These are phyloP conservation scores for Moelleriella libera DNA, from an alignment of 2,329 filamentous ascomycete species.

Conservation along the genomic window DNA sequence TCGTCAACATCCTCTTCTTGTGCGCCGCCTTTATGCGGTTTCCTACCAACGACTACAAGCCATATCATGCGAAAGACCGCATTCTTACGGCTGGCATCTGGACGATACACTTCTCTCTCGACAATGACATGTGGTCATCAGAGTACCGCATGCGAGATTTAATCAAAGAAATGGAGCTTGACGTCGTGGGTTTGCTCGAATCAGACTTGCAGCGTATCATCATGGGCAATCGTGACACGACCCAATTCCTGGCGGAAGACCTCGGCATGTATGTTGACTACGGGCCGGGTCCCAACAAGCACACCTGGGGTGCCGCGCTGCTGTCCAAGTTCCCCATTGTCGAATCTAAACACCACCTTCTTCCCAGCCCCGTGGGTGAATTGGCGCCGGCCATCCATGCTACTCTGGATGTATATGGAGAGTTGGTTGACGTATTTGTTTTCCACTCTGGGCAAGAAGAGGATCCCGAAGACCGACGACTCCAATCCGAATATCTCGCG, in stretches of 20 bases:
- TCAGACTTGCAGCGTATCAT: constrained; percentile 93
- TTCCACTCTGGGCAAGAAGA: constrained; percentile 99
- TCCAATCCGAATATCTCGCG: constrained; percentile 76
- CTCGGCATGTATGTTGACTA: constrained; percentile 98
- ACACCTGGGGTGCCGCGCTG: constrained; percentile 90
- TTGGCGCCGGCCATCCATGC: constrained; percentile 92
- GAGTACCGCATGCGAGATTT: constrained; percentile 87
- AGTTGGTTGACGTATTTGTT: constrained; percentile 83
- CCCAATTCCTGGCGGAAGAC: constrained; percentile 89
- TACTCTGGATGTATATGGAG: constrained; percentile 86
- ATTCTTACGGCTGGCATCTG: constrained; percentile 90
- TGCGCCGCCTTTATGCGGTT: constrained; percentile 79
- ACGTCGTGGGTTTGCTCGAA: constrained; percentile 89
- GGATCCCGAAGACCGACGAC: constrained; percentile 76
- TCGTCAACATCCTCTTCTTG: constrained; percentile 67
- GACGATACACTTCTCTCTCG: constrained; percentile 95
- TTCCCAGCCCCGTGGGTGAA: constrained; percentile 87
- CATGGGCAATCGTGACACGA: constrained; percentile 96
- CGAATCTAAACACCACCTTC: constrained; percentile 89
- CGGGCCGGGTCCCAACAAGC: constrained; percentile 94
- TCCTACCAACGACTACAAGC: constrained; percentile 79
- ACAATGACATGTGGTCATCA: constrained; percentile 98
- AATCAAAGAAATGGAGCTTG: constrained; percentile 88
- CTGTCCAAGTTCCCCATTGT: constrained; percentile 96
- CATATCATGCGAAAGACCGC: constrained; percentile 79